Conservation (phyloP, 805 yeast species). For the Grigorovia jiainica region DNA sequence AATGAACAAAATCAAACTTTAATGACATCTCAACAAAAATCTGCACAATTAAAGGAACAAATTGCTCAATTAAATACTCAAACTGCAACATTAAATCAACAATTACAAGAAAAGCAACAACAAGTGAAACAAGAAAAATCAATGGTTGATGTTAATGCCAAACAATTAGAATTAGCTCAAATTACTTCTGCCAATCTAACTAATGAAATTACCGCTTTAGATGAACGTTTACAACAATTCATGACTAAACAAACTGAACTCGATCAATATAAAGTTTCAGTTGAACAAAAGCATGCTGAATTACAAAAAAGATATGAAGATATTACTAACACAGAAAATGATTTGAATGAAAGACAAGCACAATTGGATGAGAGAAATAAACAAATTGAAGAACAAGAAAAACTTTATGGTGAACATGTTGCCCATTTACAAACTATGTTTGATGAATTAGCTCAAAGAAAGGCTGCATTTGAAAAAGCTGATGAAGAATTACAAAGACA, state of each 20-base stretch:
- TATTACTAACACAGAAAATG: slow-evolving; percentile 32
- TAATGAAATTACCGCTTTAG: slow-evolving; percentile 32
- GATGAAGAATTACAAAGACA: slow-evolving; percentile 33
- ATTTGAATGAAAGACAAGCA: slow-evolving; percentile 25
- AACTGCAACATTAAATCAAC: slow-evolving; percentile 47
- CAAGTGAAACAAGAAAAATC: slow-evolving; percentile 57
- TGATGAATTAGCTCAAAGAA: slow-evolving; percentile 29
- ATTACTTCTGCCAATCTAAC: slow-evolving; percentile 37
- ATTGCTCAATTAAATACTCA: slow-evolving; percentile 60
- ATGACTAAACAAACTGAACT: slow-evolving; percentile 27
- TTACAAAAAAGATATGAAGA: slow-evolving; percentile 24
- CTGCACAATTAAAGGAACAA: slow-evolving; percentile 55
- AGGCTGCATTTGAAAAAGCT: slow-evolving; percentile 31
- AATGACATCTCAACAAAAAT: slow-evolving; percentile 61
- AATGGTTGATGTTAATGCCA: slow-evolving; percentile 52
- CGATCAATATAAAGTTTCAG: slow-evolving; percentile 32
- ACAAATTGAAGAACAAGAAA: slow-evolving; percentile 31
- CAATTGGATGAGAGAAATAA: slow-evolving; percentile 28
- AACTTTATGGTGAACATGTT: slow-evolving; percentile 30
- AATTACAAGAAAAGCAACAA: slow-evolving; percentile 40
- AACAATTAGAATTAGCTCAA: slow-evolving; percentile 61
- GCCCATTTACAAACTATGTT: slow-evolving; percentile 28
- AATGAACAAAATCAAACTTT: slow-evolving; percentile 50
- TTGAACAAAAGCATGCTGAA: slow-evolving; percentile 30
- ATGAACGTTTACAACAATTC: slow-evolving; percentile 22